Percentiles rank a stretch among this genome's conserved stretches.
Evolutionary conservation across 371 early-diverging fungal genomes (phyloP).

Genomic region (Syncephalastrum racemosum): DNA sequence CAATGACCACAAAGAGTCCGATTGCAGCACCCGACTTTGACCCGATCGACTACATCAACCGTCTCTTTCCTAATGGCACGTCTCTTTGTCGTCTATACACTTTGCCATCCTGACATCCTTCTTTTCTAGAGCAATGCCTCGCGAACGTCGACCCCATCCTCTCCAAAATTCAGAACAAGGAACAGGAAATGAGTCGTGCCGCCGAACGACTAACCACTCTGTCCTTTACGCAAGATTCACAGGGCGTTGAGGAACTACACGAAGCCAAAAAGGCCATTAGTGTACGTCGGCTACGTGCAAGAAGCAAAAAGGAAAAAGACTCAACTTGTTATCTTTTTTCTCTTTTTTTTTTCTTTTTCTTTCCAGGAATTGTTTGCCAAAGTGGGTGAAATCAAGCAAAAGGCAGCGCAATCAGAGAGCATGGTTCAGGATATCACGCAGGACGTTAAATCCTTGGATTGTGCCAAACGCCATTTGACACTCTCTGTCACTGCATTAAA

Average conservation of each 20-base stretch:
- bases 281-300: constrained; percentile 33
- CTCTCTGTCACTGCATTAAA: constrained; percentile 79
- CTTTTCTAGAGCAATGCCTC: constrained; percentile 67
- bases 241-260: constrained; percentile 63
- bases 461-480: constrained; percentile 89
- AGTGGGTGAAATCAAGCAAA: constrained; percentile 81
- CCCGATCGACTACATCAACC: constrained; percentile 74
- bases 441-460: constrained; percentile 93
- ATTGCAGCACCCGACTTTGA: constrained; percentile 75
- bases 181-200: constrained; percentile 58
- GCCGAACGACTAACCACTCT: constrained; percentile 70
- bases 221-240: constrained; percentile 61
- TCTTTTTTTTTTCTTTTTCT: too few relatives aligned
- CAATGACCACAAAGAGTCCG: constrained; percentile 44
- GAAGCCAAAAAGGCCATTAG: constrained; percentile 71
- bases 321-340: neutral
- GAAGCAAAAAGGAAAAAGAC: neutral
- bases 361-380: constrained; percentile 78
- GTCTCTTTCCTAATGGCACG: constrained; percentile 78
- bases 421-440: constrained; percentile 93
- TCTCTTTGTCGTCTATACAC: neutral
- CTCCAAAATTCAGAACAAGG: constrained; percentile 59
- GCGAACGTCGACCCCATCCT: constrained; percentile 67
- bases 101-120: neutral
- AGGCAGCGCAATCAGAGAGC: constrained; percentile 82